A percentile compares a stretch with the other conserved stretches of the same genome.
Conservation (phyloP, 2,329 filamentous ascomycete genomes). For the Teratosphaeria gauchensis region DNA sequence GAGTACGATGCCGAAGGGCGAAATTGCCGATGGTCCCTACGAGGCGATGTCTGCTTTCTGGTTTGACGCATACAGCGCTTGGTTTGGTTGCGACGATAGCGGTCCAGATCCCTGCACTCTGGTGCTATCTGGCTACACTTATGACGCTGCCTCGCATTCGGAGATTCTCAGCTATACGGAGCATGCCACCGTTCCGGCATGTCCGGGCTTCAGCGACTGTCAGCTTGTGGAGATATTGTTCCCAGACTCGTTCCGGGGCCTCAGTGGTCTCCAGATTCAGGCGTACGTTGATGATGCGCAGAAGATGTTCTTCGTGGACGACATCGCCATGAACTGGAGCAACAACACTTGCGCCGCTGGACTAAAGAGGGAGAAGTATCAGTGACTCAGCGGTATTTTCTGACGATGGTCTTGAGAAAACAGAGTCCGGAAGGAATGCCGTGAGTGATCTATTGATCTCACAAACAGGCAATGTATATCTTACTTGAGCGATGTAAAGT, state of each 20-base stretch:
- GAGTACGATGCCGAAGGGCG: slow-evolving; percentile 28
- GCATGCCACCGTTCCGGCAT: slow-evolving; percentile 34
- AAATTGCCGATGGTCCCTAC: slow-evolving; percentile 37
- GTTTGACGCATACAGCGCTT: slow-evolving; percentile 41
- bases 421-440: neutral
- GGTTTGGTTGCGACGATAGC: slow-evolving; percentile 39
- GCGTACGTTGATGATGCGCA: slow-evolving; percentile 30
- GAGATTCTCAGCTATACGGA: slow-evolving; percentile 26
- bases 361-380: slow-evolving; percentile 46
- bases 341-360: slow-evolving; percentile 44
- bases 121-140: slow-evolving; percentile 38
- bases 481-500: neutral
- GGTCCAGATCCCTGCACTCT: slow-evolving; percentile 32
- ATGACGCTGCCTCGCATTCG: slow-evolving; percentile 26
- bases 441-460: neutral
- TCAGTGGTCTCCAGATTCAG: slow-evolving; percentile 41
- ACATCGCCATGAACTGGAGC: slow-evolving; percentile 39
- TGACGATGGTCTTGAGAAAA: neutral
- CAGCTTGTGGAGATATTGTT: slow-evolving; percentile 35
- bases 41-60: slow-evolving; percentile 37
- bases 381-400: neutral
- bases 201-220: slow-evolving; percentile 30
- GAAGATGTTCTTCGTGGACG: slow-evolving; percentile 39
- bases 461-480: neutral
- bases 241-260: slow-evolving; percentile 28